Base-by-base conservation (phyloP, 352 stramenopile species). In the Phytophthora colocasiae region DNA sequence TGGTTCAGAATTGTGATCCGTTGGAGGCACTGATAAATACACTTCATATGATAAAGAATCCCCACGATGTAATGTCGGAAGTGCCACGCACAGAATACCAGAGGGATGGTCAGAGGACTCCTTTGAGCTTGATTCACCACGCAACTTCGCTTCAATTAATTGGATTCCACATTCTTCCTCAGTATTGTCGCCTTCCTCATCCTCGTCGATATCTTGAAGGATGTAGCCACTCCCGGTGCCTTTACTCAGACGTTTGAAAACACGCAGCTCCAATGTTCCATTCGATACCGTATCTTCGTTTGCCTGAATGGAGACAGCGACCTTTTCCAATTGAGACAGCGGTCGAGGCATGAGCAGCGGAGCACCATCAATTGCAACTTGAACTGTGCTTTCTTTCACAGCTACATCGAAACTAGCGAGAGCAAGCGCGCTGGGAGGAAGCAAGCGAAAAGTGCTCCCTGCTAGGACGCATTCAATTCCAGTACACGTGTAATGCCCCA, bases 391-490 rank as follows among this genome's bases (percentile, higher is more conserved):
- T 63, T 88, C 75, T 39, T 77, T 78, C 7, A 63, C 61, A 19
- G 71, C 69, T 43, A 94, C 81, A 45, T 78, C 66, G 46, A 94
- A 91, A 11, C 27, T 50, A 19, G 79, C 69, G 1, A 69, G 39
- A 29, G 58, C 53, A 31, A 88, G 50, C 5, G 77, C 73, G 7
- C 45, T 40, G 2, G 54, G 38, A 26, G 68, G 65, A 41, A 90
- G 56, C 17, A 93, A 66, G 8, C 56, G 61, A 43, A 93, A 90
- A 2, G 75, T 71, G 26, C 72, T 85, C 6, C 81, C 81, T 3
- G 79, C 81, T 5, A 93, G 55, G 0, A 83, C 58, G 40, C 85
- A 91, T 41, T 90, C 81, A 14, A 91, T 68, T 6, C 71, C 55
- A 19, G 67, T 76, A 56, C 85, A 93, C 5, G 66, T 68, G 57